Conservation (phyloP, 345 rosid genomes). For the Eucalyptus lansdowneana region DNA sequence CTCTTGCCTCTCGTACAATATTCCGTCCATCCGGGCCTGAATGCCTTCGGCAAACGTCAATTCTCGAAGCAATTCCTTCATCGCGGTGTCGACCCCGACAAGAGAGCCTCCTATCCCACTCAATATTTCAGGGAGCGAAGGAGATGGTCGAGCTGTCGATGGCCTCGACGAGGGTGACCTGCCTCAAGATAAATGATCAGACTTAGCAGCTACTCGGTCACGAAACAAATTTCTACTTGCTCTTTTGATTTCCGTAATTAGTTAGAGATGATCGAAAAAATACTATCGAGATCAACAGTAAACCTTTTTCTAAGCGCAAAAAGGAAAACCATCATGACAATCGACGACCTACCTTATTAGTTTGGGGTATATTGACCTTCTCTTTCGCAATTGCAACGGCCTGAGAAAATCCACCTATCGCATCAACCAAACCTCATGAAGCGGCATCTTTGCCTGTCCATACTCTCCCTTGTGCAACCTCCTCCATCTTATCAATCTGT, state of each 20-base stretch:
- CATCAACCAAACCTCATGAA: slow-evolving; percentile 77
- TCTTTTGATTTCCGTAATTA: neutral
- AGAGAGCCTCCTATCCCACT: slow-evolving; percentile 59
- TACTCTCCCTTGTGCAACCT: slow-evolving; percentile 96
- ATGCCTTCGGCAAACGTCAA: slow-evolving; percentile 42
- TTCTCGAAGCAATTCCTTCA: slow-evolving; percentile 50
- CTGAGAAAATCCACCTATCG: slow-evolving; percentile 72
- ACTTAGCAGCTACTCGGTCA: neutral
- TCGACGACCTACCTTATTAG: slow-evolving; percentile 27
- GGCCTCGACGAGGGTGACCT: slow-evolving; percentile 69
- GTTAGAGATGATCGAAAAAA: neutral
- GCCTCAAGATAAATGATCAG: neutral
- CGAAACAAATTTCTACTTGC: neutral
- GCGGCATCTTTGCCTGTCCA: slow-evolving; percentile 93
- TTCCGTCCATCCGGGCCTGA: slow-evolving; percentile 94
- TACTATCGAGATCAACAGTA: neutral
- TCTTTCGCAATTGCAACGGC: slow-evolving; percentile 87
- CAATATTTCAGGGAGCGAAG: slow-evolving; percentile 59
- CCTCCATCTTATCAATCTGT: slow-evolving; percentile 86
- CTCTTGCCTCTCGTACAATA: slow-evolving; percentile 60
- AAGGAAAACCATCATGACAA: neutral
- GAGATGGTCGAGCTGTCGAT: slow-evolving; percentile 25
- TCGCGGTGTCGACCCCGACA: slow-evolving; percentile 52
- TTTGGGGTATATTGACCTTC: slow-evolving; percentile 65
- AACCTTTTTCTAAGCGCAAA: neutral